Conservation (phyloP, 1,139 yeast genomes). For the Candida tropicalis region DNA sequence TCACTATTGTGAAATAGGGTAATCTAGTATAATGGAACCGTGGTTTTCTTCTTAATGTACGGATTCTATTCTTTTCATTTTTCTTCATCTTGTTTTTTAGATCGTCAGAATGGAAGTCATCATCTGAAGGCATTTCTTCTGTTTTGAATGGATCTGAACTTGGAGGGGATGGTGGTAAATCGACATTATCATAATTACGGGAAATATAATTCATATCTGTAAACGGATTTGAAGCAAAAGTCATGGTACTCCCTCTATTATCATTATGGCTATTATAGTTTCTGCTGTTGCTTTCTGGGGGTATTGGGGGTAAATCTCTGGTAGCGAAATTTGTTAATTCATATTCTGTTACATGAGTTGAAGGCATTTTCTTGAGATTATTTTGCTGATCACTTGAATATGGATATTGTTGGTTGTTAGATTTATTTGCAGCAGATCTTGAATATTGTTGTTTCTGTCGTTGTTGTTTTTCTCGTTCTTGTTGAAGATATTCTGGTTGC, state of each 20-base stretch:
- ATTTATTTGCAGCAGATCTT: background rate
- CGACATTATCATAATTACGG: conserved; percentile 11
- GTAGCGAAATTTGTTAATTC: conserved; percentile 11
- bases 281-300: background rate
- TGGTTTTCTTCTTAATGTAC: conserved; percentile 33
- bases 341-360: conserved; percentile 5
- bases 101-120: conserved; percentile 9
- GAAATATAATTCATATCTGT: conserved; percentile 6
- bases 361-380: background rate
- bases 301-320: conserved; percentile 16
- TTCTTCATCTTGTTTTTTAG: conserved; percentile 19
- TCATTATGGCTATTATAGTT: background rate
- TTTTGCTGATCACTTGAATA: background rate
- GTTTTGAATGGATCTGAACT: conserved; percentile 15
- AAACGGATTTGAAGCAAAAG: conserved; percentile 11
- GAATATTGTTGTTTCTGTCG: background rate
- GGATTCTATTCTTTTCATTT: conserved; percentile 31
- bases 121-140: conserved; percentile 6
- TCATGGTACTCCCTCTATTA: background rate
- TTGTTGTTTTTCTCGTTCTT: background rate
- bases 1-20: conserved; percentile 50
- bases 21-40: conserved; percentile 47
- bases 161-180: conserved; percentile 12
- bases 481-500: background rate
- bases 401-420: conserved; percentile 4